Evolutionary conservation across 805 yeast species (phyloP).

Genomic region (Starmerella roubikii): DNA sequence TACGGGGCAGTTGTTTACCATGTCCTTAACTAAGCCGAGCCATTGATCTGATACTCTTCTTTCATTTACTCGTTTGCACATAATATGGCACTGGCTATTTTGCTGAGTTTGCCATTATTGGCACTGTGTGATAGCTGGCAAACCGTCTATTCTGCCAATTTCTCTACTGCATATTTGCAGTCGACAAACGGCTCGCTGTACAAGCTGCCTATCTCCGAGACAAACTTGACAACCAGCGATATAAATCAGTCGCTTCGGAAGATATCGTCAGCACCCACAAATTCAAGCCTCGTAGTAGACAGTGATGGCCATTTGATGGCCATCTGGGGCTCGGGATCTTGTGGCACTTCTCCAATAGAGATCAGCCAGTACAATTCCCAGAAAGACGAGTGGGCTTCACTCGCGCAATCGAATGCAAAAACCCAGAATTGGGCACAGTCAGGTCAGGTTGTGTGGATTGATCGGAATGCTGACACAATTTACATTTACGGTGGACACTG

Average conservation of each 20-base stretch:
- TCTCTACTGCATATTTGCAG: constrained; percentile 16
- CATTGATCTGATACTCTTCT: too few species aligned
- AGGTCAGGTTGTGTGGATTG: constrained; percentile 22
- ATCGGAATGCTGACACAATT: constrained; percentile 14
- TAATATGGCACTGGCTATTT: too few species aligned
- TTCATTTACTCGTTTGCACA: too few species aligned
- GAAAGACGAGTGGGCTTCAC: constrained; percentile 17
- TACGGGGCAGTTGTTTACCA: too few species aligned
- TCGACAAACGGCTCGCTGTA: constrained; percentile 16
- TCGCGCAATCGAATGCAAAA: constrained; percentile 13
- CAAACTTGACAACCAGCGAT: constrained; percentile 1
- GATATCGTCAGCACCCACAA: constrained; percentile 21
- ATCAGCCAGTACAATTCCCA: constrained; percentile 17
- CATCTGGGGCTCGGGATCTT: constrained; percentile 20
- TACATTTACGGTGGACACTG: constrained; percentile 26
- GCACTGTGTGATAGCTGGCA: constrained; percentile 12
- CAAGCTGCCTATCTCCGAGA: constrained; percentile 8
- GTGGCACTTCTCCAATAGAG: constrained; percentile 18
- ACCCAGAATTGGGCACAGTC: constrained; percentile 18
- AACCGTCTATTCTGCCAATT: constrained; percentile 18
- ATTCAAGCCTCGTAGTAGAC: constrained; percentile 22
- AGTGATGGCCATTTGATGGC: constrained; percentile 18
- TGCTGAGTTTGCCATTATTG: too few species aligned
- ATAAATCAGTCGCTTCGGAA: constrained; percentile 8
- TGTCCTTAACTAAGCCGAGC: too few species aligned